These are phyloP conservation scores for Talaromyces sp. DNA, from an alignment of 2,329 filamentous ascomycete genomes.

Conservation along the genomic window DNA sequence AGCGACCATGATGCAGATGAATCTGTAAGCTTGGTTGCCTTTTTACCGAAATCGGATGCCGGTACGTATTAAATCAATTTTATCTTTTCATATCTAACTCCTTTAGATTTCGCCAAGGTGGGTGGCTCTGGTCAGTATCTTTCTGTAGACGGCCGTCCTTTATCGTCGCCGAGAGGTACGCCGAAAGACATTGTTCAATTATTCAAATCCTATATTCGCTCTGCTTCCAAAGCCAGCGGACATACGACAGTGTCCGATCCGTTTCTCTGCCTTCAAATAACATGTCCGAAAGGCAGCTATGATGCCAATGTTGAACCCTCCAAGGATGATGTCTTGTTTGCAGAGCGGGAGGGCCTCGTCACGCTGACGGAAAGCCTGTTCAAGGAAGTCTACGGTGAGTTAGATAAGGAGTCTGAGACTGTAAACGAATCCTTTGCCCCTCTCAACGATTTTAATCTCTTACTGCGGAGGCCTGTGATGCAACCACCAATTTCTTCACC, in stretches of 20 bases:
- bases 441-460: slow-evolving; percentile 15
- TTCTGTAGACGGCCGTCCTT: slow-evolving; percentile 53
- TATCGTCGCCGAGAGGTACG: slow-evolving; percentile 46
- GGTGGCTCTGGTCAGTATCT: slow-evolving; percentile 44
- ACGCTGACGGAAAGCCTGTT: slow-evolving; percentile 42
- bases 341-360: slow-evolving; percentile 41
- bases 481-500: slow-evolving; percentile 4
- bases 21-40: slow-evolving; percentile 40
- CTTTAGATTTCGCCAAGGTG: slow-evolving; percentile 30
- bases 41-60: slow-evolving; percentile 44
- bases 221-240: slow-evolving; percentile 17
- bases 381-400: slow-evolving; percentile 28
- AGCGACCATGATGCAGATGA: slow-evolving; percentile 15
- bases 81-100: slow-evolving; percentile 15
- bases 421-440: neutral
- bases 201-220: slow-evolving; percentile 48
- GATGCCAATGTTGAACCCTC: slow-evolving; percentile 60
- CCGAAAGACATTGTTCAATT: slow-evolving; percentile 48
- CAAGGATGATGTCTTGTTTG: slow-evolving; percentile 59
- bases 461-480: slow-evolving; percentile 16
- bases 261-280: slow-evolving; percentile 52
- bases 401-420: slow-evolving; percentile 6
- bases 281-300: slow-evolving; percentile 50
- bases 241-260: slow-evolving; percentile 41
- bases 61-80: slow-evolving; percentile 17